phyloP scores from a whole-genome alignment of 176 grass and related monocot species.

The Triticum dicoccoides region DNA sequence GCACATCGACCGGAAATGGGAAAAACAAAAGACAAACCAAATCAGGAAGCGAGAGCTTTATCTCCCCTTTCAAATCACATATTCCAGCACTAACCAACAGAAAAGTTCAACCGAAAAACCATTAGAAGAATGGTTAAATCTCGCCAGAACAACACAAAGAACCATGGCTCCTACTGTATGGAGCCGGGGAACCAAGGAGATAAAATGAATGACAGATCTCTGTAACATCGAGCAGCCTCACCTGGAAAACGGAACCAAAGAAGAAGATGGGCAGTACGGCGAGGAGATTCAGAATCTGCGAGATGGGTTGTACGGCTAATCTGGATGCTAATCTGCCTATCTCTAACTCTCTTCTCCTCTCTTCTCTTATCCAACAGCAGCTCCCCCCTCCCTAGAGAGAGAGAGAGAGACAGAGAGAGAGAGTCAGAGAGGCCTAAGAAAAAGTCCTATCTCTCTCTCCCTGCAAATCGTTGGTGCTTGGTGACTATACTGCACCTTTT shows the following conservation, averaged over 20 bases:
- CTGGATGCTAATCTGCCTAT: not conserved
- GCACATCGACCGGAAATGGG: not conserved
- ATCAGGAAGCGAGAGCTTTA: constrained; percentile 2
- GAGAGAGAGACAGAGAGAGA: not conserved
- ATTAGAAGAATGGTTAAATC: not conserved
- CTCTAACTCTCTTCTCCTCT: not conserved
- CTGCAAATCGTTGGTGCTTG: constrained; percentile 38
- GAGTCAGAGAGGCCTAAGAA: not conserved
- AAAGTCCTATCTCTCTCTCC: constrained; percentile 14
- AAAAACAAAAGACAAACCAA: not conserved
- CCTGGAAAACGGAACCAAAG: not conserved
- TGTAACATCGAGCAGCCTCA: constrained; percentile 10
- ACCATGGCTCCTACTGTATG: not conserved
- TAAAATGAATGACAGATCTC: constrained; percentile 10
- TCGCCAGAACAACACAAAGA: not conserved
- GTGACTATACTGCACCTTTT: not conserved
- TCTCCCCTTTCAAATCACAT: not conserved
- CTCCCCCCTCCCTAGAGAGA: not conserved
- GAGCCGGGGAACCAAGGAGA: not conserved
- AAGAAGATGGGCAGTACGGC: not conserved
- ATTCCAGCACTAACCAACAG: not conserved
- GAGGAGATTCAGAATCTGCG: constrained; percentile 43
- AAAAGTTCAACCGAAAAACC: not conserved
- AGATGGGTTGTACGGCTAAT: not conserved
- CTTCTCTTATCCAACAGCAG: constrained; percentile 18